Conservation (phyloP, 2,329 filamentous ascomycete genomes). For the Helotiales sp. region DNA sequence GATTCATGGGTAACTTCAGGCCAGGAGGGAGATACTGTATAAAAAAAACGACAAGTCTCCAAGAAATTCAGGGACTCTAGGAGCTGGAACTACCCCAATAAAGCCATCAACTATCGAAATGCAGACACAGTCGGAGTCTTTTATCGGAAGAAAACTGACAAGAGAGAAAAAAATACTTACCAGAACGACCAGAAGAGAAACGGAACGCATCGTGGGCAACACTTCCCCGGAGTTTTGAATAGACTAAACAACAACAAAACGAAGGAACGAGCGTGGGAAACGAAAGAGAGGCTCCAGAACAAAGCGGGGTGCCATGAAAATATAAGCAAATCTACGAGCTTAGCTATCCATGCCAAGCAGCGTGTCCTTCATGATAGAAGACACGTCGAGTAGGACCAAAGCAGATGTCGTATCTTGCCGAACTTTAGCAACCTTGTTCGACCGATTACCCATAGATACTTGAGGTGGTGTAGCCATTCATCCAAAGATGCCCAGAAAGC, state of each 20-base stretch:
- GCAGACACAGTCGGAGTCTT: too few species aligned
- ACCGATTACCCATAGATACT: neutral
- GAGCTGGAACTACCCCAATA: too few species aligned
- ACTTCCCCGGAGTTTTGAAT: neutral
- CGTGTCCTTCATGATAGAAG: neutral
- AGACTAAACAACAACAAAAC: neutral
- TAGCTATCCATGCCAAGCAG: neutral
- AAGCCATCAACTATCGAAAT: too few species aligned
- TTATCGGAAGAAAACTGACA: neutral
- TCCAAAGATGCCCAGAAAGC: constrained; percentile 7
- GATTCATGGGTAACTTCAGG: too few species aligned
- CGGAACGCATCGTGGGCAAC: neutral
- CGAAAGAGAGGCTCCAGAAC: neutral
- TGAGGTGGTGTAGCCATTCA: neutral
- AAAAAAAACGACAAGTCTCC: too few species aligned
- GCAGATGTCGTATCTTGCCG: neutral
- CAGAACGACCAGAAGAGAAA: constrained; percentile 1
- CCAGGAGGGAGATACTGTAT: too few species aligned
- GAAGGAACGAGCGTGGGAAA: neutral
- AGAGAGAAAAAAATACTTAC: neutral
- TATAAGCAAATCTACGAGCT: constrained; percentile 6
- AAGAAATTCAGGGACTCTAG: too few species aligned
- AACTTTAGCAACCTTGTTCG: neutral
- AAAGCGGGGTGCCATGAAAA: neutral
- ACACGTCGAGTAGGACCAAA: constrained; percentile 4